Evolutionary conservation across 805 yeast species (phyloP).

Genomic region (Metschnikowia lachancei): DNA sequence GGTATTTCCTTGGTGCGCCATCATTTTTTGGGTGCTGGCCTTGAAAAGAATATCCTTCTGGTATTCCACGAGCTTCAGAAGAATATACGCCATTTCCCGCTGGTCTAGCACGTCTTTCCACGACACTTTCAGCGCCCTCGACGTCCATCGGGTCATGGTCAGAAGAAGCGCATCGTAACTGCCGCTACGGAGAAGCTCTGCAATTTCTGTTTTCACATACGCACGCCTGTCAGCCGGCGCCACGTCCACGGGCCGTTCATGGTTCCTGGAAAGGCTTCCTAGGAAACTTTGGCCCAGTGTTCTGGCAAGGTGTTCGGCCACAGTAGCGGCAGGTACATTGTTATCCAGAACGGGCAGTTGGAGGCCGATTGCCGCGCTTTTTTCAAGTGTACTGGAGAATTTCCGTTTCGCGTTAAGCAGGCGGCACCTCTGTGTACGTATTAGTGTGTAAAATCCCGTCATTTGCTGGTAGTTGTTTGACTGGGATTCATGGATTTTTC

Average conservation of each 20-base stretch:
- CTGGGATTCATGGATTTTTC: not conserved
- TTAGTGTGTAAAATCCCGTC: not conserved
- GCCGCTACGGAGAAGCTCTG: constrained; percentile 9
- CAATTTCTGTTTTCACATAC: constrained; percentile 9
- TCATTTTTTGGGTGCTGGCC: constrained; percentile 9
- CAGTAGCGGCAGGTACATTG: not conserved
- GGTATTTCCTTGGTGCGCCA: not conserved
- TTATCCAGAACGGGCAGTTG: not conserved
- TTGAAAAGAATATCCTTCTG: constrained; percentile 14
- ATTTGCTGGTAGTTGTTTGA: not conserved
- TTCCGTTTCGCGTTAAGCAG: not conserved
- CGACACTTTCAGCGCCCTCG: constrained; percentile 3
- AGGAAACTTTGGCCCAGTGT: not conserved
- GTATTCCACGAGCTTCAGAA: constrained; percentile 12
- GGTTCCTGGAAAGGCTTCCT: not conserved
- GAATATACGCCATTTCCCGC: constrained; percentile 15
- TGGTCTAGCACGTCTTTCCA: constrained; percentile 15
- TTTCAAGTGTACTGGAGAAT: not conserved
- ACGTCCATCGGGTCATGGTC: constrained; percentile 14
- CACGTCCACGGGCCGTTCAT: not conserved
- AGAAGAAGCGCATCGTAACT: constrained; percentile 11
- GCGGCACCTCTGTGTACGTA: constrained; percentile 1
- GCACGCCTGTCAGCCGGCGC: not conserved
- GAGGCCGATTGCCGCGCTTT: not conserved
- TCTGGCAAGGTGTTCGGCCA: not conserved